These are phyloP conservation scores for Ogataea populi-albae DNA, from an alignment of 805 yeast species.

Conservation along the genomic window DNA sequence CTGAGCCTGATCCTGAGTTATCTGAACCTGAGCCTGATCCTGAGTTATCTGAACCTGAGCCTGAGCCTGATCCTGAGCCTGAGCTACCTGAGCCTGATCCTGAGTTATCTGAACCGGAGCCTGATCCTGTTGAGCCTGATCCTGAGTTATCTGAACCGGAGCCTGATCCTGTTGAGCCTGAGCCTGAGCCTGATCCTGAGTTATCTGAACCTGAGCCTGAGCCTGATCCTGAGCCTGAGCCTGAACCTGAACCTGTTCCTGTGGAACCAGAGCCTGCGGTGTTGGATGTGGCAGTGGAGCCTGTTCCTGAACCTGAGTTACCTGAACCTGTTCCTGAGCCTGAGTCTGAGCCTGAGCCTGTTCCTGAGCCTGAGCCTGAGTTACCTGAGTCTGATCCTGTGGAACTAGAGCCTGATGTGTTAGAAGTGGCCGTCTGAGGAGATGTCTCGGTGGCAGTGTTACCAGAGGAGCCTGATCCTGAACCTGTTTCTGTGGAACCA, in stretches of 20 bases:
- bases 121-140: neutral
- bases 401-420: neutral
- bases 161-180: neutral
- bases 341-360: neutral
- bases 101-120: neutral
- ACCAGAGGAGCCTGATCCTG: neutral
- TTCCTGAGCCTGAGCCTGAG: neutral
- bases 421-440: neutral
- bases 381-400: neutral
- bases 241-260: neutral
- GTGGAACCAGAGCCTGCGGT: neutral
- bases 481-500: neutral
- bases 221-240: too few relatives aligned
- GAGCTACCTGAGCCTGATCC: neutral
- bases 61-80: neutral
- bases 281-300: neutral
- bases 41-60: constrained; percentile 1
- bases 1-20: too few relatives aligned
- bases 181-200: neutral
- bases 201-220: neutral
- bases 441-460: neutral
- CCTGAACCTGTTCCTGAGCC: neutral
- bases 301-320: neutral
- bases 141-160: neutral
- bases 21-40: too few relatives aligned